These are phyloP conservation scores for Tephrocybe sp. DNA, from an alignment of 768 basidiomycete species.

Conservation along the genomic window DNA sequence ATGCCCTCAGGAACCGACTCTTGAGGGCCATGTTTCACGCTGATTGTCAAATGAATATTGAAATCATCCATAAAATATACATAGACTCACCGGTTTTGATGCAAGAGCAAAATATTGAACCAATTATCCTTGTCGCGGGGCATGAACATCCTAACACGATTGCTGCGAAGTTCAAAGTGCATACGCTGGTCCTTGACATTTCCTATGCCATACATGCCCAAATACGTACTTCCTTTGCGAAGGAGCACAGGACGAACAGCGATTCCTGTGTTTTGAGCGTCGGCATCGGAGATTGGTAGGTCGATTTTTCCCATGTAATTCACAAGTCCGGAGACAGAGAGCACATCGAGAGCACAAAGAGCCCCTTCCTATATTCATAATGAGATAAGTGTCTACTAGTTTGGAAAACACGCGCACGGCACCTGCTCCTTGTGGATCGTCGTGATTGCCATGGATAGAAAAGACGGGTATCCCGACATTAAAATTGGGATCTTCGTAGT, in stretches of 20 bases:
- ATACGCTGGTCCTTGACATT: constrained; percentile 96
- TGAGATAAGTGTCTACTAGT: not conserved
- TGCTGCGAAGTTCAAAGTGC: constrained; percentile 93
- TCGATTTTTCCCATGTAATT: constrained; percentile 99
- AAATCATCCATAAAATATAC: not conserved
- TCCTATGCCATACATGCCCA: constrained; percentile 95
- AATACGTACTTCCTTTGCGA: constrained; percentile 78
- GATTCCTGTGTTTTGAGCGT: constrained; percentile 71
- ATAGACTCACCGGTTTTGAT: constrained; percentile 86
- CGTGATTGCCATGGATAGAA: constrained; percentile 99
- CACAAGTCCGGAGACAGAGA: constrained; percentile 90
- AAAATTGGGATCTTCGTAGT: constrained; percentile 95
- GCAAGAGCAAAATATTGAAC: constrained; percentile 93
- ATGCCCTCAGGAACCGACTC: constrained; percentile 94
- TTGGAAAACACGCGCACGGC: constrained; percentile 49
- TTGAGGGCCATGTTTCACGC: constrained; percentile 93
- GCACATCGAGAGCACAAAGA: constrained; percentile 90
- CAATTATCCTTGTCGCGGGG: constrained; percentile 87
- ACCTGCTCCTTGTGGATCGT: constrained; percentile 97
- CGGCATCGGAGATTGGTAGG: constrained; percentile 70
- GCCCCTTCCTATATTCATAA: constrained; percentile 79
- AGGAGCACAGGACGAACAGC: constrained; percentile 89
- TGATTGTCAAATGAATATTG: constrained; percentile 26
- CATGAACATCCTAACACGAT: constrained; percentile 96
- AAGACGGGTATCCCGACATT: constrained; percentile 97